Evolutionary conservation across 768 basidiomycete species (phyloP), one percentile per base, ranked within the genome.

Genomic region (Rhodotorula sphaerocarpa): DNA sequence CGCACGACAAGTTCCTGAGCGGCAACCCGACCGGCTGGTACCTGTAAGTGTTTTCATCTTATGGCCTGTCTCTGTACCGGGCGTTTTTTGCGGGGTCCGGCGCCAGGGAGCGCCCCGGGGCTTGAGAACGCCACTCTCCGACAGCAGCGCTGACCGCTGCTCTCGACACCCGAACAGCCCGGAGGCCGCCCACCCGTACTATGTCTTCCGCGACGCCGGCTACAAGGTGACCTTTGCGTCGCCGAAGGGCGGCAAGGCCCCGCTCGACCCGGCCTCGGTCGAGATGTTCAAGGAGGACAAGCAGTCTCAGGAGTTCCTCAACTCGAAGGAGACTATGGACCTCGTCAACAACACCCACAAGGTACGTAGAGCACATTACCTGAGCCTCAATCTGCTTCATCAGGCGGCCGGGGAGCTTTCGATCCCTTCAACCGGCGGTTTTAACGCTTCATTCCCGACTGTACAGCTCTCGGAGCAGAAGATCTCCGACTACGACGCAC

Each of bases 131-230:
- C 44, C 10, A 20, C 39, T 10, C 39, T 41, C 39, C 20, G 20
- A 41, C 10, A 41, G 39, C 10, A 41, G 39, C 39, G 39, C 12
- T 10, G 12, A 20, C 12, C 2, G 33, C 50, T 36, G 33, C 21
- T 33, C 23, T n/a, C 11, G 6, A 3, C 14, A 2, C 25, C 31
- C 15, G 3, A 7, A 14, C 45, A 55, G 18, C 27, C 47, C 63
- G 28, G 50, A 60, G 59, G 82, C 82, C 18, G 84, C 84, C 1
- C 86, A 86, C 73, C 85, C 85, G 1, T 86, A 84, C 75, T 84
- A 83, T 70, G 73, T 79, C 52, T 58, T 66, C 42, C 50, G 28
- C 27, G 12, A 50, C 5, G 79, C 81, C 27, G 77, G 82, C 59
- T 78, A 76, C 69, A 75, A 75, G 39, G 80, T 86, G 70, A 82